Evolutionary conservation across 2,329 filamentous ascomycete genomes (phyloP), one percentile per base, ranked within the genome.

Genomic region (Dothiorella sarmentorum): DNA sequence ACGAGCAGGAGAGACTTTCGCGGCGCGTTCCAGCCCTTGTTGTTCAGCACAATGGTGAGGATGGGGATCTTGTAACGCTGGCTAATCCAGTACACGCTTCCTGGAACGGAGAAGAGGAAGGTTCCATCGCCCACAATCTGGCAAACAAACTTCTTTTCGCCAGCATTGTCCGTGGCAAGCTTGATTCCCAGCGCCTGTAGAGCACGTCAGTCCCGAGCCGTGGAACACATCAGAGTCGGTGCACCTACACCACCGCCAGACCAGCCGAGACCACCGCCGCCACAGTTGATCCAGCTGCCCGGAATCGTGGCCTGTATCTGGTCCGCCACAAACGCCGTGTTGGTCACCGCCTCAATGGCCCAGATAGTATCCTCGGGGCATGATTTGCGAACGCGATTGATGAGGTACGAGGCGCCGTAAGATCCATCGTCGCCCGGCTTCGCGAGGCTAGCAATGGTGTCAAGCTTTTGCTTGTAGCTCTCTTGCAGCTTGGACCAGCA

Each of bases 241-340:
- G 18, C n/a, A 56, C 61, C 33, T 56, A 62, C 61, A 26, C 66
- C 89, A 13, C 90, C 89, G 13, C 89, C 89, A 10, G 85, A 89
- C 89, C 89, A 93, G 2, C 89, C 89, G 0, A 93, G 83, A 2
- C 90, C 90, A 13, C 88, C 89, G 0, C 87, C 89, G 1, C 89
- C 89, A 68, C 89, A 92, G 70, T 91, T 92, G 66, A 93, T 84
- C 87, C 87, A 91, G 0, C 84, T 85, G 0, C 88, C 88, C 0
- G 89, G 89, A 0, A 84, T 67, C 0, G 80, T 85, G 2, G 85
- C 81, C 65, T 85, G 85, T 7, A 94, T 75, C 63, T 91, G 88
- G 63, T 94, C 88, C 24, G 84, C 80, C 0, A 91, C 85, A 26
- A 85, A 81, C 0, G 71, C 72, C 0, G 86, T 85, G 60, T 89